Conservation (phyloP, 306 rosid genomes). For the Lagenaria siceraria region DNA sequence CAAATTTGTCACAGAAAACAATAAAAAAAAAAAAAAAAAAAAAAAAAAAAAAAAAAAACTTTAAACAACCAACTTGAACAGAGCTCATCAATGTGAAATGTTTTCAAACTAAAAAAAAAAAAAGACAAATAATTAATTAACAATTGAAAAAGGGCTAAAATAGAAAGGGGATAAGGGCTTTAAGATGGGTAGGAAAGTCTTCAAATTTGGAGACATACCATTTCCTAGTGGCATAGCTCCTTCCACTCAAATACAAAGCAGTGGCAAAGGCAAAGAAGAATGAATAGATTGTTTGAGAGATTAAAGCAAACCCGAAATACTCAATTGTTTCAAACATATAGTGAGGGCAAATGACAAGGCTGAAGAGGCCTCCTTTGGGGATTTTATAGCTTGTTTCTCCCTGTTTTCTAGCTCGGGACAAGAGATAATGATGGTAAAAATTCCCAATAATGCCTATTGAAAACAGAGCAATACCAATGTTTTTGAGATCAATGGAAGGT, state of each 20-base stretch:
- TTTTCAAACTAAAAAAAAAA: too few species aligned
- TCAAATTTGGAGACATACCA: conserved; percentile 76
- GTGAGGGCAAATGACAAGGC: conserved; percentile 55
- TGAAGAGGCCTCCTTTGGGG: conserved; percentile 77
- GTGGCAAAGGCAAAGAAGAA: conserved; percentile 35
- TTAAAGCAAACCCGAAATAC: conserved; percentile 43
- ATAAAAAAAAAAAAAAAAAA: too few species aligned
- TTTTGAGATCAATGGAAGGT: conserved; percentile 35
- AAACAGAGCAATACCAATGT: conserved; percentile 37
- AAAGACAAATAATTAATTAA: too few species aligned
- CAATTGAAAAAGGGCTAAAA: conserved; percentile 11
- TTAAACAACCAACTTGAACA: too few species aligned
- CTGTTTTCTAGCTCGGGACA: conserved; percentile 36
- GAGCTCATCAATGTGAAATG: too few species aligned
- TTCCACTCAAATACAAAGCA: conserved; percentile 41
- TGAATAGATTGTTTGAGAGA: conserved; percentile 44
- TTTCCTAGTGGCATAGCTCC: conserved; percentile 59
- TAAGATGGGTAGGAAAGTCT: conserved; percentile 48
- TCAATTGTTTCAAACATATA: conserved; percentile 60
- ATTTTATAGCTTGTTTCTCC: conserved; percentile 56
- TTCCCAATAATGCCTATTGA: conserved; percentile 50
- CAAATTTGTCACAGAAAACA: too few species aligned
- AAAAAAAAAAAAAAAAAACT: too few species aligned
- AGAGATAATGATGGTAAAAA: conserved; percentile 67
- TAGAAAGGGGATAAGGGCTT: conserved; percentile 56